Base-by-base conservation (phyloP, 164 flowering plant species). In the Umbilicus rupestris region DNA sequence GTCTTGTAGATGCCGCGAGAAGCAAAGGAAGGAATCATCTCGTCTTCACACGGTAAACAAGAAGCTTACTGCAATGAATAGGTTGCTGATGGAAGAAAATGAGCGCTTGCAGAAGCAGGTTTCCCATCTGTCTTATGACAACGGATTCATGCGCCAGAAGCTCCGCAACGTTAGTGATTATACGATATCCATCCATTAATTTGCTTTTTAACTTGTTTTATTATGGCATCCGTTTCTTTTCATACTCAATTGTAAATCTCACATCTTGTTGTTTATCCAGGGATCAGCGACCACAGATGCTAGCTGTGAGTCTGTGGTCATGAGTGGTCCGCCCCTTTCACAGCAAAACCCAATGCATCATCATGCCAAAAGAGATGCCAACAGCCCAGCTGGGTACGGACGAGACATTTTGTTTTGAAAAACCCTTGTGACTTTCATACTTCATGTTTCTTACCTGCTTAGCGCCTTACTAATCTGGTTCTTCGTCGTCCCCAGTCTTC, bases 81-180 rank as follows among this genome's bases (percentile, higher is more conserved):
- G 88, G 83, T 76, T 90, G 74, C 75, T 90, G 77, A 90, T 88
- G 94, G 97, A 90, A 73, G 97, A 90, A 76, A 88, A 90, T 76
- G 97, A 90, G 71, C 87, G 97, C 24, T 73, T 90, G 66, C 96
- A 87, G 77, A 90, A 90, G 74, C 96, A 90, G 79, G 91, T 90
- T 66, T 87, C 96, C 0, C 88, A 88, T 52, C 42, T 90, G 76
- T 91, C 88, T 33, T 86, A 83, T 74, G 90, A 90, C 64, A 90
- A 90, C 74, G 92, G 96, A 17, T 87, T 70, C 70, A 85, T 87
- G 91, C 78, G 80, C 20, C 82, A 77, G 19, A 88, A 87, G 68
- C 68, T 35, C 37, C n/a, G n/a, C n/a, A n/a, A n/a, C n/a, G n/a
- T n/a, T n/a, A n/a, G n/a, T n/a, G n/a, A n/a, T n/a, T n/a, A n/a